Base-by-base conservation (phyloP, 2,329 filamentous ascomycete species). In the Podosphaera leucotricha region DNA sequence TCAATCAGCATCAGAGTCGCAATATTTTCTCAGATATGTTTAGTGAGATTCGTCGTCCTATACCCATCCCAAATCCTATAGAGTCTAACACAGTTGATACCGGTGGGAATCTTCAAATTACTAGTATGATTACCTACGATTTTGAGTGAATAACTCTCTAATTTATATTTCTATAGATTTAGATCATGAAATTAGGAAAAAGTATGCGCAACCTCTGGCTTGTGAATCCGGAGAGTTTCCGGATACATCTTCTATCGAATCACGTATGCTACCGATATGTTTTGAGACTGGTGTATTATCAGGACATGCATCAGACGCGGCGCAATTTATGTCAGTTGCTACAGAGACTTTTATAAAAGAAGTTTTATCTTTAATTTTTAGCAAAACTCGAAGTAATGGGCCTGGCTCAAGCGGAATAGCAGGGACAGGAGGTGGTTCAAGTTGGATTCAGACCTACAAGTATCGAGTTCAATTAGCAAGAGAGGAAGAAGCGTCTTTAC, bases 361-460 rank as follows among this genome's bases (percentile, higher is more conserved):
- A 53, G 62, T 76, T 16, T 60, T 80, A 44, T 69, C 73, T 1
- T 66, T 70, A 6, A 66, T 79, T 6, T 77, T 78, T 49, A 71
- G 68, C 48, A 70, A 74, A 43, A 78, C 75, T 1, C 65, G 72
- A 48, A 71, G 70, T 53, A 79, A 80, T 53, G 73, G 71, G 0
- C 72, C 74, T 2, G 73, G 73, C 24, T 70, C 75, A 47, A 70
- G 68, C 16, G 72, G 69, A 7, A 72, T 64, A 47, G 70, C 72
- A 43, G 72, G 72, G 2, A 75, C 75, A 45, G 77, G 77, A 2
- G 67, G 73, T 28, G 76, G 75, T 37, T 72, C 72, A 37, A 69
- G 68, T 30, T 82, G 79, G 66, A 72, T 94, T 46, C 78, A 85
- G 58, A 92, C 84, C 2, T 71, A 77, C 51, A 77, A 74, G 46